Evolutionary conservation across 2,329 filamentous ascomycete genomes (phyloP).

Genomic region (Sporothrix pallida): DNA sequence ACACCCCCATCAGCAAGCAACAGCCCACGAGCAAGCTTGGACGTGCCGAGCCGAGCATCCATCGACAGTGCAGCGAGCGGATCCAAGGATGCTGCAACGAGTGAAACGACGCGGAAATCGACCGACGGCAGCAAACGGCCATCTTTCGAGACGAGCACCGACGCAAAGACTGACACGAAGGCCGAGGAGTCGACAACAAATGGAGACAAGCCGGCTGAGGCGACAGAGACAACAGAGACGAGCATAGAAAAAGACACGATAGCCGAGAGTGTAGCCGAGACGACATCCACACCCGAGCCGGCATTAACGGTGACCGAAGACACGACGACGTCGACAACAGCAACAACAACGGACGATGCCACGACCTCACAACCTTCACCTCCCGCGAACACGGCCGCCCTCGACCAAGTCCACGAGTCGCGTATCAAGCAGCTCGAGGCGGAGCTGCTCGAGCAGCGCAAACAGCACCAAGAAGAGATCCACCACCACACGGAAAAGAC

Average conservation of each 20-base stretch:
- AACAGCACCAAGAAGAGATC: constrained; percentile 77
- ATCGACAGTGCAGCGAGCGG: constrained; percentile 42
- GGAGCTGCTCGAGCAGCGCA: constrained; percentile 49
- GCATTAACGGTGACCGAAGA: neutral
- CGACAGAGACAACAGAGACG: neutral
- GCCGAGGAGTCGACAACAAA: too few relatives aligned
- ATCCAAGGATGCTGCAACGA: constrained; percentile 27
- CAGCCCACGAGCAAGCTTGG: constrained; percentile 52
- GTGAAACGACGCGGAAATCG: constrained; percentile 27
- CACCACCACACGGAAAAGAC: constrained; percentile 86
- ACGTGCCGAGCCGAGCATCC: constrained; percentile 44
- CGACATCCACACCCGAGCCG: neutral
- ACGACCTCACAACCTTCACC: neutral
- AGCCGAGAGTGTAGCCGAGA: neutral
- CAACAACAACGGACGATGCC: neutral
- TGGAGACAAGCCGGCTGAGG: neutral
- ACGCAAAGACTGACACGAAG: neutral
- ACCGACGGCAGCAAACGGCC: constrained; percentile 37
- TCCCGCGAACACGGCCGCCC: constrained; percentile 15
- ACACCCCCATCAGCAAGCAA: too few relatives aligned
- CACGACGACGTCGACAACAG: neutral
- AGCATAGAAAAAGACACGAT: neutral
- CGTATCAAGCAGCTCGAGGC: constrained; percentile 49
- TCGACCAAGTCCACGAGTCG: constrained; percentile 48
- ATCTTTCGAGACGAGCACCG: constrained; percentile 26